These are phyloP conservation scores for Calamus simplicifolius DNA, from an alignment of 176 grass and related monocot species.

Conservation along the genomic window DNA sequence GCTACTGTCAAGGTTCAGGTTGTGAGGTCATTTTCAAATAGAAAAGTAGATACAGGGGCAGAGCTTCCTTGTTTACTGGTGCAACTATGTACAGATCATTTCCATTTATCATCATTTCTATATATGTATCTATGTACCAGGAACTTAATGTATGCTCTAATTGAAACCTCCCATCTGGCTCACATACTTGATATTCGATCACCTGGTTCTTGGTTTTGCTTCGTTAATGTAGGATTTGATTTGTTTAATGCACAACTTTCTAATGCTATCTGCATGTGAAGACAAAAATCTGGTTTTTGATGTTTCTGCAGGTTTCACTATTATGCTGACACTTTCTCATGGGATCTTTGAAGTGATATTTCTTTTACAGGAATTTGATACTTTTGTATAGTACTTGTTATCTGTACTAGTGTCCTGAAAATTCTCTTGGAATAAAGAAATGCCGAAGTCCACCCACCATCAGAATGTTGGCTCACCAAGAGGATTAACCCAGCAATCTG, in stretches of 20 bases:
- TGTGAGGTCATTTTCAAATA: too few relatives aligned
- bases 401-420: slow-evolving; percentile 5
- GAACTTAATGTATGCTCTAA: too few relatives aligned
- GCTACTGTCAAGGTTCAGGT: too few relatives aligned
- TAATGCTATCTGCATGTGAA: slow-evolving; percentile 29
- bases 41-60: too few relatives aligned
- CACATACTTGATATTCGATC: too few relatives aligned
- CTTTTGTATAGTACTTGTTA: slow-evolving; percentile 5
- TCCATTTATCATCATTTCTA: too few relatives aligned
- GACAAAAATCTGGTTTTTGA: slow-evolving; percentile 30
- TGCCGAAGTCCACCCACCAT: slow-evolving; percentile 52
- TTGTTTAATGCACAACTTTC: slow-evolving; percentile 17
- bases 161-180: too few relatives aligned
- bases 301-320: slow-evolving; percentile 22
- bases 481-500: slow-evolving; percentile 61
- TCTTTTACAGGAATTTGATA: slow-evolving; percentile 2
- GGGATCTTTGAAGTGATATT: slow-evolving; percentile 24
- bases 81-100: too few relatives aligned
- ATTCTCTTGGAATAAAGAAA: slow-evolving; percentile 25
- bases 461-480: slow-evolving; percentile 55
- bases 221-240: too few relatives aligned
- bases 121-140: too few relatives aligned
- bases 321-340: slow-evolving; percentile 16
- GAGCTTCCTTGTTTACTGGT: too few relatives aligned
- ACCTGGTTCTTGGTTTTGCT: too few relatives aligned